These are phyloP conservation scores for Rubia yunnanensis DNA, from an alignment of 257 asterid species.

Conservation along the genomic window DNA sequence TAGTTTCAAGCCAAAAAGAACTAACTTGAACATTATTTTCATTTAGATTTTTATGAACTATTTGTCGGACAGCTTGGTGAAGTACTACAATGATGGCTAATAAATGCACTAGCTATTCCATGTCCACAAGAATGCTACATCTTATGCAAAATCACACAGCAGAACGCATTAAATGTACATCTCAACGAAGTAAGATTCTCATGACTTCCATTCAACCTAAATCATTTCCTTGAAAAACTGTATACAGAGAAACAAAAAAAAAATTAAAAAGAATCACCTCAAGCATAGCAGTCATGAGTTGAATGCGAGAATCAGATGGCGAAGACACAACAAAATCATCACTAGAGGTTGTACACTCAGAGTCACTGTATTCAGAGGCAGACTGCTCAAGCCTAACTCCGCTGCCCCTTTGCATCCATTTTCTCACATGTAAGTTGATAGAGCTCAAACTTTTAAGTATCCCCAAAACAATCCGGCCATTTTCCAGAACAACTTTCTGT, in stretches of 20 bases:
- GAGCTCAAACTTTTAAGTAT: slow-evolving; percentile 37
- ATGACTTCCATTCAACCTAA: background rate
- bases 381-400: slow-evolving; percentile 43
- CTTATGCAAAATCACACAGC: background rate
- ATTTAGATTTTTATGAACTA: background rate
- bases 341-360: slow-evolving; percentile 34
- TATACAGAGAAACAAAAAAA: background rate
- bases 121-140: background rate
- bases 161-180: background rate
- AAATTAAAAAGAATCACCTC: slow-evolving; percentile 51
- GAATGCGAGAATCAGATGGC: slow-evolving; percentile 39
- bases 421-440: slow-evolving; percentile 19
- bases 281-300: slow-evolving; percentile 39
- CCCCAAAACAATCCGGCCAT: slow-evolving; percentile 38
- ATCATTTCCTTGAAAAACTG: background rate
- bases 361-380: slow-evolving; percentile 23
- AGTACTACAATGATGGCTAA: background rate
- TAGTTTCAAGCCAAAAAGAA: background rate
- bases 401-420: slow-evolving; percentile 15
- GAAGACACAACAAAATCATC: slow-evolving; percentile 61
- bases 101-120: background rate
- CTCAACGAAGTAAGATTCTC: background rate
- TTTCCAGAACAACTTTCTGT: slow-evolving; percentile 33
- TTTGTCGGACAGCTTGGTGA: background rate
- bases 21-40: background rate